These are phyloP conservation scores for Botryotinia globosa DNA, from an alignment of 2,329 filamentous ascomycete species.

Conservation along the genomic window DNA sequence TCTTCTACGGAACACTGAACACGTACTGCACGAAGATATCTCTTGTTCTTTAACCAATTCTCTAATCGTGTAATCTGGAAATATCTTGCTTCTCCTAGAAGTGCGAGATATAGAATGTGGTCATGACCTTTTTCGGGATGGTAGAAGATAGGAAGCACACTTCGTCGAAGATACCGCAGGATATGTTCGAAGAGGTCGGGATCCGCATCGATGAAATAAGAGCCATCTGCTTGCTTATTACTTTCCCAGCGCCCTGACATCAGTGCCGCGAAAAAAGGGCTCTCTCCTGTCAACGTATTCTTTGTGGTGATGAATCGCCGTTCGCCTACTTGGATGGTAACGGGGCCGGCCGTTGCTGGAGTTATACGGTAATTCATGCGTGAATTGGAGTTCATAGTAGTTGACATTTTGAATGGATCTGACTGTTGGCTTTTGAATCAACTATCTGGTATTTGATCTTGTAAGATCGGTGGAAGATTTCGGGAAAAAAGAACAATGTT, in stretches of 20 bases:
- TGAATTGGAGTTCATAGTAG: neutral
- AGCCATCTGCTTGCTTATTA: conserved; percentile 35
- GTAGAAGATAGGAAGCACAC: conserved; percentile 40
- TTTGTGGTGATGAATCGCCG: conserved; percentile 14
- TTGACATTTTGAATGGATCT: neutral
- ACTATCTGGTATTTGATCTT: neutral
- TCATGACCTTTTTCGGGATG: conserved; percentile 37
- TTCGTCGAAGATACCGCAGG: conserved; percentile 39
- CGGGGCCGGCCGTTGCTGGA: neutral
- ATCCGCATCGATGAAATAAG: conserved; percentile 43
- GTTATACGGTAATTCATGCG: neutral
- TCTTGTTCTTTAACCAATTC: conserved; percentile 32
- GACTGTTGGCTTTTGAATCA: neutral
- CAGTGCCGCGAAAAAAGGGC: conserved; percentile 13
- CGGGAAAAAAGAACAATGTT: neutral
- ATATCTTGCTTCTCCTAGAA: conserved; percentile 39
- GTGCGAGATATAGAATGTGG: conserved; percentile 37
- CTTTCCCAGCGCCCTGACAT: conserved; percentile 33
- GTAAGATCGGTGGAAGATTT: neutral
- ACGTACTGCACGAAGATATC: conserved; percentile 19
- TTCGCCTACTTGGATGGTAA: conserved; percentile 20
- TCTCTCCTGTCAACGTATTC: neutral
- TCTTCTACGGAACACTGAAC: conserved; percentile 19
- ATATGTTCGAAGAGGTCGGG: conserved; percentile 40
- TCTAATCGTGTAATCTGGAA: conserved; percentile 38